phyloP scores from a whole-genome alignment of 345 rosid species.

The Euphorbia peplus region DNA sequence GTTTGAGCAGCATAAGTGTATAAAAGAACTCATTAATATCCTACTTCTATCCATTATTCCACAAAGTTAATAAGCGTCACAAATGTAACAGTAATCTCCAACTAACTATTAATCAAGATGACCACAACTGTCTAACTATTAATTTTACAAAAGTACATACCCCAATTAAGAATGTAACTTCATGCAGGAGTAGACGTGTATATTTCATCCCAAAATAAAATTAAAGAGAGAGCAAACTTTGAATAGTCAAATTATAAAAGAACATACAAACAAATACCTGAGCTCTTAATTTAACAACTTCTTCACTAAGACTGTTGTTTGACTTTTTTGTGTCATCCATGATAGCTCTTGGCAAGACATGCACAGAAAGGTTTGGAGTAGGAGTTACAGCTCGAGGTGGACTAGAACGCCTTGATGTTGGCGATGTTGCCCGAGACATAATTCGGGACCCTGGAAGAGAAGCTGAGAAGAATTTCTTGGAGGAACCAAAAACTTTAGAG shows the following conservation, averaged over 20 bases:
- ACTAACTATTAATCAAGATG: not conserved
- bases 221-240: too few relatives aligned
- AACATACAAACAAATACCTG: conserved; percentile 35
- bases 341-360: conserved; percentile 39
- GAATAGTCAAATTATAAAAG: not conserved
- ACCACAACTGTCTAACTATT: not conserved
- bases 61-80: not conserved
- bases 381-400: conserved; percentile 46
- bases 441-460: conserved; percentile 16
- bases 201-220: not conserved
- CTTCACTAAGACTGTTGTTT: conserved; percentile 38
- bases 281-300: conserved; percentile 52
- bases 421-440: conserved; percentile 15
- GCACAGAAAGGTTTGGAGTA: conserved; percentile 28
- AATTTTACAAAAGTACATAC: not conserved
- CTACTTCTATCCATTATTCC: not conserved
- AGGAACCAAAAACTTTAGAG: conserved; percentile 28
- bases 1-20: not conserved
- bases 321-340: conserved; percentile 44
- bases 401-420: conserved; percentile 32
- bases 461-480: conserved; percentile 13
- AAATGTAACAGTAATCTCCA: not conserved
- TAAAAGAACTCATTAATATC: not conserved
- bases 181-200: not conserved
- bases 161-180: not conserved